These are phyloP conservation scores for Aspergillus homomorphus DNA, from an alignment of 495 filamentous ascomycete species.

Conservation along the genomic window DNA sequence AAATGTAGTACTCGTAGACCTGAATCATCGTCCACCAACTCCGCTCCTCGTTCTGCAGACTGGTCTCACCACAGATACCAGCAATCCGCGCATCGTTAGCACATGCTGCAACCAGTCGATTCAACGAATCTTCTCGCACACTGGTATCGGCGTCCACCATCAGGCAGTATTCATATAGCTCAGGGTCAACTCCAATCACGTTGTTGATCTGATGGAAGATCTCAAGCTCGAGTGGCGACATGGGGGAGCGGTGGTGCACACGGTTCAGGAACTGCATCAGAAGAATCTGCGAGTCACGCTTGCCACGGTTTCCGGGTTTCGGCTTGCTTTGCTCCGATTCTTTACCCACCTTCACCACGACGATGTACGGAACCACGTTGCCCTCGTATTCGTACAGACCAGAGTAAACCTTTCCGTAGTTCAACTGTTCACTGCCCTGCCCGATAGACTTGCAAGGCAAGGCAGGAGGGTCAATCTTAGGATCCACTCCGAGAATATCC, in stretches of 20 bases:
- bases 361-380: conserved; percentile 93
- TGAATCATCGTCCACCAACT: conserved; percentile 99
- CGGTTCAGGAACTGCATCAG: conserved; percentile 89
- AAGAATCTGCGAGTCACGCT: conserved; percentile 92
- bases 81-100: conserved; percentile 93
- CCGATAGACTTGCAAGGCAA: conserved; percentile 90
- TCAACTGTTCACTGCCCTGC: conserved; percentile 85
- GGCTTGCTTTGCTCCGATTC: conserved; percentile 88
- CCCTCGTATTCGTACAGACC: conserved; percentile 97
- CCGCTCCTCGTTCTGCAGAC: conserved; percentile 87
- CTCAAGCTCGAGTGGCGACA: conserved; percentile 94
- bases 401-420: conserved; percentile 98
- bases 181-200: conserved; percentile 95
- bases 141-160: conserved; percentile 98
- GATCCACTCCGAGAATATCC: conserved; percentile 95
- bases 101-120: conserved; percentile 88
- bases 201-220: conserved; percentile 99
- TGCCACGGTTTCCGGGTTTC: conserved; percentile 96
- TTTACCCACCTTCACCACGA: conserved; percentile 95
- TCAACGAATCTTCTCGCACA: conserved; percentile 88
- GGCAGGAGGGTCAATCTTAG: conserved; percentile 92
- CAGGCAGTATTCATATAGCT: conserved; percentile 94
- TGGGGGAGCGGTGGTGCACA: conserved; percentile 87
- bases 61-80: conserved; percentile 96
- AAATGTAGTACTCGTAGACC: conserved; percentile 98